phyloP scores from a whole-genome alignment of 371 early-diverging fungal species.

The Mucor circinelloides region DNA sequence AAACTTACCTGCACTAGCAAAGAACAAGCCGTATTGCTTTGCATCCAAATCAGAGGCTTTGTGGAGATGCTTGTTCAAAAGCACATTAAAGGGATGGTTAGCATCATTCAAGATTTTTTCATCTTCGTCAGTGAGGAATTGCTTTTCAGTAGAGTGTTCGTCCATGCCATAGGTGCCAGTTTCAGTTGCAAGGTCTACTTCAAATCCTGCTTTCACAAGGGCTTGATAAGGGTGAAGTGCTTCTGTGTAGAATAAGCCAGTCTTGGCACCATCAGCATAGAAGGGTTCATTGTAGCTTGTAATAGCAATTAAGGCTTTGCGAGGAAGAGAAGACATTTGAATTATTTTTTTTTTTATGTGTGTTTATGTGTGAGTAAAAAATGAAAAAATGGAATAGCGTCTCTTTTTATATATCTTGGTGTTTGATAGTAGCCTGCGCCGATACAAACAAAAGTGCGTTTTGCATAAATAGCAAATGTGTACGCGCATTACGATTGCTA shows the following conservation, averaged over 20 bases:
- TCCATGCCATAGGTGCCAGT: slow-evolving; percentile 56
- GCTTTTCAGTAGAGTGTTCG: slow-evolving; percentile 47
- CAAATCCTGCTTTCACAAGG: slow-evolving; percentile 47
- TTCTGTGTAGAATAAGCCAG: slow-evolving; percentile 59
- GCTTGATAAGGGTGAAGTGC: slow-evolving; percentile 55
- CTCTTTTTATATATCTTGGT: not conserved
- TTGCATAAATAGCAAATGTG: not conserved
- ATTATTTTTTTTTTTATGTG: not conserved
- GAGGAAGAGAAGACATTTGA: slow-evolving; percentile 34
- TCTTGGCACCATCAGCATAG: slow-evolving; percentile 52
- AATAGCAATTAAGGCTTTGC: slow-evolving; percentile 53
- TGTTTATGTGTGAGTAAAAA: not conserved
- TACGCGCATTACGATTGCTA: not conserved
- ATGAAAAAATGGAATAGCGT: not conserved
- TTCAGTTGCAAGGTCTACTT: slow-evolving; percentile 56
- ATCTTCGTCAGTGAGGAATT: slow-evolving; percentile 44
- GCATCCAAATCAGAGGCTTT: slow-evolving; percentile 53
- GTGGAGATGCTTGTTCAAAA: slow-evolving; percentile 40
- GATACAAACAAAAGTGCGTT: not conserved
- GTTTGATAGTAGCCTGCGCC: not conserved
- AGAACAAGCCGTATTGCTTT: slow-evolving; percentile 52
- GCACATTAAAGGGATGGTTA: slow-evolving; percentile 43
- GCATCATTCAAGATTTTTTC: slow-evolving; percentile 36
- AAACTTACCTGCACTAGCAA: slow-evolving; percentile 39
- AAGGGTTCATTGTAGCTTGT: slow-evolving; percentile 52